Percentiles rank a stretch among this genome's conserved stretches.
phyloP scores from a whole-genome alignment of 2,329 filamentous ascomycete species.

The Penicillium freii region DNA sequence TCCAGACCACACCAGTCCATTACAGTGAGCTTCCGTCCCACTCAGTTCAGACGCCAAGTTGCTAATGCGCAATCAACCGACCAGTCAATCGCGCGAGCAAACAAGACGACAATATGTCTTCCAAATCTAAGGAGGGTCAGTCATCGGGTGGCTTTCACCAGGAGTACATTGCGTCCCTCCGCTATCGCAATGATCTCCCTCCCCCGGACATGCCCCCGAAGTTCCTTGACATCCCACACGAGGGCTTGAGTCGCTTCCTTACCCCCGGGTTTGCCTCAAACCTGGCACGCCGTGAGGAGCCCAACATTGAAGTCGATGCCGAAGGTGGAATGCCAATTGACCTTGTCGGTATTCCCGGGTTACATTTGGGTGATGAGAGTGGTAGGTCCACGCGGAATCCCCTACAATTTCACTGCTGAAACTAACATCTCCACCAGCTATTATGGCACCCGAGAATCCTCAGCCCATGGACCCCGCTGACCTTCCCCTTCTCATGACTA shows the following conservation, averaged over 20 bases:
- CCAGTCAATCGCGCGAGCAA: neutral
- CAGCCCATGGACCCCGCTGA: slow-evolving; percentile 79
- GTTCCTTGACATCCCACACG: slow-evolving; percentile 94
- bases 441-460: slow-evolving; percentile 71
- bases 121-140: slow-evolving; percentile 41
- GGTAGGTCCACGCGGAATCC: slow-evolving; percentile 54
- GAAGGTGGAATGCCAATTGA: slow-evolving; percentile 98
- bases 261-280: slow-evolving; percentile 85
- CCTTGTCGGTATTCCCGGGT: slow-evolving; percentile 86
- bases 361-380: slow-evolving; percentile 93
- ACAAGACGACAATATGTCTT: slow-evolving; percentile 30
- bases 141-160: slow-evolving; percentile 64
- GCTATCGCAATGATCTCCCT: slow-evolving; percentile 93
- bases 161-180: slow-evolving; percentile 93
- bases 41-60: neutral
- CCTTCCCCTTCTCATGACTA: slow-evolving; percentile 75
- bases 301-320: slow-evolving; percentile 96
- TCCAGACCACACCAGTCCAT: neutral
- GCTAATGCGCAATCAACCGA: neutral
- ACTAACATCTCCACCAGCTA: slow-evolving; percentile 55
- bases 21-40: neutral
- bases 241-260: slow-evolving; percentile 86
- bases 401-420: neutral
- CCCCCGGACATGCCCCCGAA: slow-evolving; percentile 93
- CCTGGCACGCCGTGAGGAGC: slow-evolving; percentile 82